phyloP scores from a whole-genome alignment of 306 rosid species.

The Acacia melanoxylon region DNA sequence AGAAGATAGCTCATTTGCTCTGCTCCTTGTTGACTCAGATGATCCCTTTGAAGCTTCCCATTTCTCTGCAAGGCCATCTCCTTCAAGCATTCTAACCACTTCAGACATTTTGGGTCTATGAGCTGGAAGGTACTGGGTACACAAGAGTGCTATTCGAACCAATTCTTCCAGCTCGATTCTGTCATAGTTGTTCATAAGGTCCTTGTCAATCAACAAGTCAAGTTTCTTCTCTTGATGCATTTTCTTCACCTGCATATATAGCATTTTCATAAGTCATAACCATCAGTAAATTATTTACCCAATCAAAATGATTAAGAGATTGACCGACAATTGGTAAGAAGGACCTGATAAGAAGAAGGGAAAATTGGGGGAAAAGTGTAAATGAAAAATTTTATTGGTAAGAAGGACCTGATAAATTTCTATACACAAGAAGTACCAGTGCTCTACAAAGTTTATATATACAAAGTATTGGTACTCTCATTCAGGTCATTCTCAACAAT shows the following conservation, averaged over 20 bases:
- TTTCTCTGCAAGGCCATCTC: constrained; percentile 96
- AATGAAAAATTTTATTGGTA: too few relatives aligned
- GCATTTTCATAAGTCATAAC: neutral
- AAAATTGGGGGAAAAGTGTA: too few relatives aligned
- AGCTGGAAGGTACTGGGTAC: constrained; percentile 83
- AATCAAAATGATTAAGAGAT: neutral
- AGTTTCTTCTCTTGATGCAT: constrained; percentile 85
- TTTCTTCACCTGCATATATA: constrained; percentile 73
- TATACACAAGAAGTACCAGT: too few relatives aligned
- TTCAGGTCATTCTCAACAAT: too few relatives aligned
- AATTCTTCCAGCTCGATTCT: constrained; percentile 85
- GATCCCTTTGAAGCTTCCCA: constrained; percentile 94
- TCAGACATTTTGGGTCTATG: constrained; percentile 95
- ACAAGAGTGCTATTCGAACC: constrained; percentile 81
- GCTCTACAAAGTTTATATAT: too few relatives aligned
- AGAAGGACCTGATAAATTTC: too few relatives aligned
- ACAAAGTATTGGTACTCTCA: too few relatives aligned
- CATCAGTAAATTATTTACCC: neutral
- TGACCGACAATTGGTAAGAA: too few relatives aligned
- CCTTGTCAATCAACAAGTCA: constrained; percentile 81
- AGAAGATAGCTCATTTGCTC: constrained; percentile 77
- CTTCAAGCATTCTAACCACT: constrained; percentile 97
- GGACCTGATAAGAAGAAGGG: too few relatives aligned
- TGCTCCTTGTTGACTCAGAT: constrained; percentile 67
- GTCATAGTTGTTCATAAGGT: constrained; percentile 65